Base-by-base conservation (phyloP, 2,329 filamentous ascomycete species). In the Waltergamsia citrina region DNA sequence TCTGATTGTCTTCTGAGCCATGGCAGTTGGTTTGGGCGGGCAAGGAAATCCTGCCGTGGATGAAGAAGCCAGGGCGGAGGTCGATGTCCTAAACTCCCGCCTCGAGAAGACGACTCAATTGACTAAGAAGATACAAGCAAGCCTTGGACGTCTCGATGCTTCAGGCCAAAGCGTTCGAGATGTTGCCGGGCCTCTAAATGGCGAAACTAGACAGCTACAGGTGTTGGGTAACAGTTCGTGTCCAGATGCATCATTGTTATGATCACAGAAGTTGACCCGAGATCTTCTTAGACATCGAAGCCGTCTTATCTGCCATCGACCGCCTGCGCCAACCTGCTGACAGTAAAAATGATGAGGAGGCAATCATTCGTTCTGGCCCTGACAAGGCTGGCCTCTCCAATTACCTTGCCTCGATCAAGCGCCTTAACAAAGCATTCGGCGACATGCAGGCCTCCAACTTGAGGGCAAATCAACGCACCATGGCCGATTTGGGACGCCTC, bases 61-160 rank as follows among this genome's bases (percentile, higher is more conserved):
- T 48, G 78, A 82, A 52, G 77, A 82, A 57, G 74, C 77, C 29
- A 67, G 75, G 37, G 78, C 78, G 29, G 78, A 82, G 54, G 78
- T 83, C 35, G 78, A 83, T 44, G 78, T 82, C 20, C 63, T 83
- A 31, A 81, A 79, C 46, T 81, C 77, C 35, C 69, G 78, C 25
- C 76, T 96, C 41, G 86, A 93, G 48, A 96, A 94, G 71, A 93
- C 93, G 46, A 82, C 87, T 39, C 78, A 86, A 51, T 72, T 96
- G 54, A 94, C 87, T 21, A 94, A 92, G 65, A 94, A 94, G 67
- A 95, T 98, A 36, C 84, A 94, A 58, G 81, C 84, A 19, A 94
- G 85, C 33, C 71, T 95, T 45, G 74, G 78, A 24, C 75, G 88
- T 36, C 69, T 98, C 22, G 87, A 96, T 48, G 77, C 81, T 24